Conservation (phyloP, 257 asterid genomes). For the Ilex aquifolium region DNA sequence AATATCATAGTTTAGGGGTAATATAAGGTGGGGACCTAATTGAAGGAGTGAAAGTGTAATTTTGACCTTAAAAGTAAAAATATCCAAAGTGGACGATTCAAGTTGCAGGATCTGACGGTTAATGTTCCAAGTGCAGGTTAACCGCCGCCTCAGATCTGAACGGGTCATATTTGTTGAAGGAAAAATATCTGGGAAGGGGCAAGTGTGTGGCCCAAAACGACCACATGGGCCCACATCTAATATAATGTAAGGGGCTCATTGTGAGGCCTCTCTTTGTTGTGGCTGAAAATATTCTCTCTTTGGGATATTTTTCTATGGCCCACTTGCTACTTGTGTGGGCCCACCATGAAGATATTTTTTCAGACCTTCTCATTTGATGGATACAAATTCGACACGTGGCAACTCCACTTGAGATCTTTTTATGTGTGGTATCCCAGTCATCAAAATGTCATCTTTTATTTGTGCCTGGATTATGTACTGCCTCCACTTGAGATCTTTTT, state of each 20-base stretch:
- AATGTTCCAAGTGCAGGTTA: too few relatives aligned
- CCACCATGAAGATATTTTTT: slow-evolving; percentile 54
- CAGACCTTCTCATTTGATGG: slow-evolving; percentile 23
- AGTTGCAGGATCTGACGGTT: too few relatives aligned
- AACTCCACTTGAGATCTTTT: slow-evolving; percentile 15
- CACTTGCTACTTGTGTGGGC: slow-evolving; percentile 18
- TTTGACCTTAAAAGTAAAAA: too few relatives aligned
- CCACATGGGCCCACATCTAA: slow-evolving; percentile 31
- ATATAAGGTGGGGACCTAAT: too few relatives aligned
- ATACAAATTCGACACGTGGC: slow-evolving; percentile 51
- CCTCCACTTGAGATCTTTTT: slow-evolving; percentile 13
- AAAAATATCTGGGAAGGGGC: slow-evolving; percentile 42
- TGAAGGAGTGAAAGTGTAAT: too few relatives aligned
- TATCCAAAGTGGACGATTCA: too few relatives aligned
- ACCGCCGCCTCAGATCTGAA: too few relatives aligned
- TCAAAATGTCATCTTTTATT: slow-evolving; percentile 4
- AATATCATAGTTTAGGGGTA: too few relatives aligned
- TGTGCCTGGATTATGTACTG: too few relatives aligned
- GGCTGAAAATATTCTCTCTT: slow-evolving; percentile 1
- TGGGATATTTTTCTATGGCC: slow-evolving; percentile 17
- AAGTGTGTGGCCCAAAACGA: slow-evolving; percentile 51
- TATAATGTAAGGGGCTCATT: slow-evolving; percentile 28
- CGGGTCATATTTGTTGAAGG: neutral
- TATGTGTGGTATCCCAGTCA: slow-evolving; percentile 48
- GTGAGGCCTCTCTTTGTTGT: slow-evolving; percentile 7